Conservation (phyloP, 306 rosid species). For the Ammopiptanthus mongolicus region DNA sequence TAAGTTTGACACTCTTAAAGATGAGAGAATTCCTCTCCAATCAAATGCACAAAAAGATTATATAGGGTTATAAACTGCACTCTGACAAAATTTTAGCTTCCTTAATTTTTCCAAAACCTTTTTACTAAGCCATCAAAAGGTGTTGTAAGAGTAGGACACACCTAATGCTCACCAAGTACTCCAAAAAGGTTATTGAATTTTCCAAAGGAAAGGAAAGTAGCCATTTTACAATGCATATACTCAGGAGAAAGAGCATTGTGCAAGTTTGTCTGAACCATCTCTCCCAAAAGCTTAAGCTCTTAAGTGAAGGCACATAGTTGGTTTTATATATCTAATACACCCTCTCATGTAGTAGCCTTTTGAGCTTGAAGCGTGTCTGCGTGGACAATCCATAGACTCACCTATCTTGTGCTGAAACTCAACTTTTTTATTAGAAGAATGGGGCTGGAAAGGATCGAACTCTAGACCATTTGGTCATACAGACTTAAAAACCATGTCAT, state of each 20-base stretch:
- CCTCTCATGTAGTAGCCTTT: too few species aligned
- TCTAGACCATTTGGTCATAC: too few species aligned
- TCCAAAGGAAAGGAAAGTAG: neutral
- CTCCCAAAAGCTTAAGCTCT: too few species aligned
- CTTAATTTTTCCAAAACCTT: neutral
- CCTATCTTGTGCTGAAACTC: too few species aligned
- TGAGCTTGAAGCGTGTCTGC: too few species aligned
- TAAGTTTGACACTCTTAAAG: neutral
- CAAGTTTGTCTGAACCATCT: too few species aligned
- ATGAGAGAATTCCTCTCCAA: neutral
- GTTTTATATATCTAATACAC: too few species aligned
- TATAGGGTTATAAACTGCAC: neutral
- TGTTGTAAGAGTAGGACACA: neutral
- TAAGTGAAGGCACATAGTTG: too few species aligned
- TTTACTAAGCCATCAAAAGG: neutral
- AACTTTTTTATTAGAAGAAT: too few species aligned
- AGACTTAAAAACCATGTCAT: too few species aligned
- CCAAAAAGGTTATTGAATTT: neutral
- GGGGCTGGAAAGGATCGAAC: too few species aligned
- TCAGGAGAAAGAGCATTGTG: neutral
- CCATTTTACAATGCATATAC: neutral
- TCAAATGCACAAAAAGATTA: neutral
- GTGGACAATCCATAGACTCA: too few species aligned
- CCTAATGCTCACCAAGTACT: neutral
- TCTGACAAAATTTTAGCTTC: neutral